Base-by-base conservation (phyloP, 2,329 filamentous ascomycete genomes). In the Triangularia setosa region DNA sequence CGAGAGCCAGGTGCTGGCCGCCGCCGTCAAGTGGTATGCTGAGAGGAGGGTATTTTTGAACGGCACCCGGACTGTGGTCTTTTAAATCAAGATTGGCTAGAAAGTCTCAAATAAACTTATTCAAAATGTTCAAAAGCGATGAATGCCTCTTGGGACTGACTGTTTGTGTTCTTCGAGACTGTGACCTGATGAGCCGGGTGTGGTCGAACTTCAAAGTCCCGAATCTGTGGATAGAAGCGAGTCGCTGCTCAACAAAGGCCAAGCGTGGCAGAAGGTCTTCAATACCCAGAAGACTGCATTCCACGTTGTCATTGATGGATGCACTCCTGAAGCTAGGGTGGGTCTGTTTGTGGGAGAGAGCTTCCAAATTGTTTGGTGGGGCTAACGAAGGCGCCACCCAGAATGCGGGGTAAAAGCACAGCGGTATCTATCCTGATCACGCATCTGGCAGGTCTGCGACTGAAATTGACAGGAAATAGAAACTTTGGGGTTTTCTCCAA, bases 11-110 rank as follows among this genome's bases (percentile, higher is more conserved):
- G 91, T 93, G 6, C 78, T 95, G 70, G 91, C 90, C 3, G 87
- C 90, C 3, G 91, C 91, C 0, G 91, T 95, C 62, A 91, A 93
- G 79, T 93, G 90, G 88, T 91, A 90, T 78, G 88, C 89, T 24
- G 90, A 95, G 83, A 84, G 87, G 73, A 83, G 88, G 63, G 87
- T 95, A 28, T 90, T 95, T 73, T 78, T 94, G 8, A 72, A 72
- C 55, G 67, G 67, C 11, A 67, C 63, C 48, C 67, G 68, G 63
- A 72, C 70, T 8, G 70, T 72, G 12, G 70, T 72, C 3, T 72
- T 72, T 59, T 69, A 65, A 48, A 18, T 21, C 55, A 11, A 33
- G 40, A 24, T 30, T 40, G 14, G 21, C 12, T 16, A 16, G 33
- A 35, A 21, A 16, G 14, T 57, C 11, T 35, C 18, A 21, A 61